Evolutionary conservation across 306 rosid genomes (phyloP), one percentile per base, ranked within the genome.

Genomic region (Vicia sativa): DNA sequence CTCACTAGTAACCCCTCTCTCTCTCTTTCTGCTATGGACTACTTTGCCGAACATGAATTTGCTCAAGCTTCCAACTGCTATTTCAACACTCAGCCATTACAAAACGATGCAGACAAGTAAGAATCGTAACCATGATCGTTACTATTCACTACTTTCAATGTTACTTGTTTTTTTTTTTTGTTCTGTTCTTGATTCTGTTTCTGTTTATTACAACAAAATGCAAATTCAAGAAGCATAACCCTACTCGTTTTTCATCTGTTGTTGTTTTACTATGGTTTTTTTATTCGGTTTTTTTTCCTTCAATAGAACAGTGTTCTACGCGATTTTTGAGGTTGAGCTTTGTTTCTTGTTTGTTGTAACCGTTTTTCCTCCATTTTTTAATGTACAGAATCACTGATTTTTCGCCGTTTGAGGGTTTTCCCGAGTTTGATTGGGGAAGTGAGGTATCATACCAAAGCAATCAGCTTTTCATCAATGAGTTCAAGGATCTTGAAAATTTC

Each of bases 401-500:
- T 62, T 76, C 83, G 2, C 81, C 79, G 28, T 31, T 50, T 1
- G 88, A 83, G 11, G 71, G 62, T 14, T 48, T 75, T 3, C 16
- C 48, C 4, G 78, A 69, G 3, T 19, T 67, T 14, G 54, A 62
- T 58, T 49, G 77, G 46, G 37, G 21, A 6, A 57, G 73, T 8
- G 28, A 64, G 1, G 63, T 62, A 0, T 35, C 80, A 21, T 68
- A 58, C 16, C 64, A 74, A 28, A 74, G 48, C 29, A 70, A 77
- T 4, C 57, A 70, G 3, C 61, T 68, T 67, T 75, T 46, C 67
- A 28, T 50, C 59, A 71, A 62, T 2, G 85, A 78, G 8, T 79
- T 77, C 25, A 34, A 49, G 0, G 84, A 69, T 29, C 66, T 83
- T 4, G 92, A 81, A 55, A 84, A 71, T 54, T 48, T 71, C 26